Conservation (phyloP, 2,329 filamentous ascomycete species). For the Eutypella sp. region DNA sequence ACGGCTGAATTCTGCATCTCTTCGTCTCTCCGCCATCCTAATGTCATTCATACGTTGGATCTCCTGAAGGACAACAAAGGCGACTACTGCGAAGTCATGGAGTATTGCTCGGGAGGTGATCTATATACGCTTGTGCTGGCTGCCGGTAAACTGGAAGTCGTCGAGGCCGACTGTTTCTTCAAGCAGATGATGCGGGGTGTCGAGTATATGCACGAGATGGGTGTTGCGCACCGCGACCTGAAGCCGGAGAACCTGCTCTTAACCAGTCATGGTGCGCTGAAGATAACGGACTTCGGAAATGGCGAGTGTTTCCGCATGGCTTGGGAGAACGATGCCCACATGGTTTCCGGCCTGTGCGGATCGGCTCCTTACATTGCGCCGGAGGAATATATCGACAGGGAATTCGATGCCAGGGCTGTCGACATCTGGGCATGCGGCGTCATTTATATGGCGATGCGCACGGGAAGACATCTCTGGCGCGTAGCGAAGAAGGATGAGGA, state of each 20-base stretch:
- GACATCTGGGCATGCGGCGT: conserved; percentile 98
- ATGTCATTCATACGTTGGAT: conserved; percentile 96
- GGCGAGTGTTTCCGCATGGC: conserved; percentile 99
- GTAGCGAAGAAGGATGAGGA: conserved; percentile 97
- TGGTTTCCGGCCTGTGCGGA: conserved; percentile 94
- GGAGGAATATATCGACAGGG: conserved; percentile 90
- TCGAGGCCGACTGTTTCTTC: conserved; percentile 96
- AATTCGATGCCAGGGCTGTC: conserved; percentile 96
- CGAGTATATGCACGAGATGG: conserved; percentile 99
- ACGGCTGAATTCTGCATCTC: conserved; percentile 99
- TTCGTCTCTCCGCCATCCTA: conserved; percentile 90
- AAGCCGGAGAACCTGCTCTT: conserved; percentile 96
- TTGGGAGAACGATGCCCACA: conserved; percentile 97
- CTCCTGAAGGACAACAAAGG: conserved; percentile 93
- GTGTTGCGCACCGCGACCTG: conserved; percentile 90
- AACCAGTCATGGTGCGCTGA: conserved; percentile 86
- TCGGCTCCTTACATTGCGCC: conserved; percentile 96
- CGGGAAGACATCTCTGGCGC: conserved; percentile 90
- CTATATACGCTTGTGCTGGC: conserved; percentile 90
- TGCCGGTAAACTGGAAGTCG: conserved; percentile 83
- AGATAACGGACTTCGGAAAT: conserved; percentile 98
- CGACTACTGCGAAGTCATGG: conserved; percentile 98
- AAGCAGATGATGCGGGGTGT: conserved; percentile 99
- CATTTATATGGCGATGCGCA: conserved; percentile 99
- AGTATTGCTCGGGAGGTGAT: conserved; percentile 95